phyloP scores from a whole-genome alignment of 1,284 basidiomycete species.

The Austroboletus niveus region DNA sequence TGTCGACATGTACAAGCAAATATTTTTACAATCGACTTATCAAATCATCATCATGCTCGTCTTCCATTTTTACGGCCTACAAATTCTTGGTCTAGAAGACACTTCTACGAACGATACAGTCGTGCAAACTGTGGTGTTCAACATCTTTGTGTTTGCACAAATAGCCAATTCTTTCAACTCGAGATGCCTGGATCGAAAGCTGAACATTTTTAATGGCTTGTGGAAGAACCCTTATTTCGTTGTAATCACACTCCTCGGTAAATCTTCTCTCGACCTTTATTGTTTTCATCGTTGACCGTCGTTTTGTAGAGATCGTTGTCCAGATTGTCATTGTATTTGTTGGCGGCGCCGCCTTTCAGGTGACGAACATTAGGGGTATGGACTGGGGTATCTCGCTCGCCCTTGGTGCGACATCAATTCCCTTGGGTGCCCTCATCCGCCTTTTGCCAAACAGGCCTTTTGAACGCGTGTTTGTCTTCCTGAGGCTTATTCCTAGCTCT shows the following conservation, averaged over 20 bases:
- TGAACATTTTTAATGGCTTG: slow-evolving; percentile 91
- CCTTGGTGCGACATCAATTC: slow-evolving; percentile 84
- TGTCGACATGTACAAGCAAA: slow-evolving; percentile 94
- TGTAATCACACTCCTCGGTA: slow-evolving; percentile 82
- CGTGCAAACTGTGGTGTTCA: slow-evolving; percentile 91
- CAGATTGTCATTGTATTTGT: slow-evolving; percentile 92
- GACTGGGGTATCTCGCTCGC: slow-evolving; percentile 95
- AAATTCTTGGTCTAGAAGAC: slow-evolving; percentile 65
- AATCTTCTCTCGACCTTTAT: slow-evolving; percentile 12
- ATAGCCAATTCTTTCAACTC: slow-evolving; percentile 96
- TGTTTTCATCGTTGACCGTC: background rate
- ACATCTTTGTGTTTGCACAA: slow-evolving; percentile 95
- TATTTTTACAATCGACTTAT: slow-evolving; percentile 86
- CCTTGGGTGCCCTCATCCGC: slow-evolving; percentile 83
- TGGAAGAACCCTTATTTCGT: slow-evolving; percentile 85
- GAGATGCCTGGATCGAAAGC: slow-evolving; percentile 77
- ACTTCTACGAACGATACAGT: slow-evolving; percentile 46
- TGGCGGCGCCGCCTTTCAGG: slow-evolving; percentile 90
- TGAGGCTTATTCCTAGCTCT: slow-evolving; percentile 68
- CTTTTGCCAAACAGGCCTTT: slow-evolving; percentile 81
- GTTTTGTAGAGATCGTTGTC: slow-evolving; percentile 69
- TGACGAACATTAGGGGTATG: slow-evolving; percentile 72
- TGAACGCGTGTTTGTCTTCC: slow-evolving; percentile 66
- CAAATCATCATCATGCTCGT: slow-evolving; percentile 84
- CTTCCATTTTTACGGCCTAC: slow-evolving; percentile 83